Conservation (phyloP, 192 early-diverging fungal species). For the Phycomyces nitens region DNA sequence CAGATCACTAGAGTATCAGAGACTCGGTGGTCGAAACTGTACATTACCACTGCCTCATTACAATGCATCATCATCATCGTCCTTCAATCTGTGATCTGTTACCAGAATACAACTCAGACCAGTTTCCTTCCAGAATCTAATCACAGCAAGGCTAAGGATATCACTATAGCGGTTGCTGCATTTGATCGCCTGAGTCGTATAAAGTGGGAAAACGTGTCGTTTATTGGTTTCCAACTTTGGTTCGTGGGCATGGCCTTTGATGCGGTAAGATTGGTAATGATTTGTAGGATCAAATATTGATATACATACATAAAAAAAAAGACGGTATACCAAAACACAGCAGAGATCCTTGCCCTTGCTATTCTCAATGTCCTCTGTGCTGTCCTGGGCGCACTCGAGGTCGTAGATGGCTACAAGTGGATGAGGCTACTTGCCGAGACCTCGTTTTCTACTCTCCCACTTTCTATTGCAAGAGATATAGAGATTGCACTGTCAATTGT, state of each 20-base stretch:
- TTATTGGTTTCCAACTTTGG: conserved; percentile 38
- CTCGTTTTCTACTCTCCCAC: conserved; percentile 1
- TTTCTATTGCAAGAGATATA: conserved; percentile 26
- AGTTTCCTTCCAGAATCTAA: conserved; percentile 11
- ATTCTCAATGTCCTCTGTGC: conserved; percentile 33
- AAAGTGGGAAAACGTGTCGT: conserved; percentile 41
- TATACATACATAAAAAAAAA: conserved; percentile 11
- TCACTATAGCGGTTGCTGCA: neutral
- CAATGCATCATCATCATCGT: conserved; percentile 34
- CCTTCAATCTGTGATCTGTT: conserved; percentile 30
- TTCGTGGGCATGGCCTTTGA: conserved; percentile 38
- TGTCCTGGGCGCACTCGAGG: conserved; percentile 32
- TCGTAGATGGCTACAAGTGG: conserved; percentile 35
- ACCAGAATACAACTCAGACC: conserved; percentile 24
- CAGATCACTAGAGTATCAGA: conserved; percentile 33
- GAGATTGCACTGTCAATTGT: conserved; percentile 32
- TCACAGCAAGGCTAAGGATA: neutral
- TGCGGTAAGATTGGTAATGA: conserved; percentile 23
- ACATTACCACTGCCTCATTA: conserved; percentile 21
- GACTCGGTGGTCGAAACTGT: conserved; percentile 36
- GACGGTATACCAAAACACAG: conserved; percentile 38
- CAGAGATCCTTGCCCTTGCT: conserved; percentile 33
- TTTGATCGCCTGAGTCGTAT: conserved; percentile 32
- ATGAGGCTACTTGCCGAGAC: conserved; percentile 10
- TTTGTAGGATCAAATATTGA: no score